These are phyloP conservation scores for Gossypium rotundifolium DNA, from an alignment of 345 rosid species.

Conservation along the genomic window DNA sequence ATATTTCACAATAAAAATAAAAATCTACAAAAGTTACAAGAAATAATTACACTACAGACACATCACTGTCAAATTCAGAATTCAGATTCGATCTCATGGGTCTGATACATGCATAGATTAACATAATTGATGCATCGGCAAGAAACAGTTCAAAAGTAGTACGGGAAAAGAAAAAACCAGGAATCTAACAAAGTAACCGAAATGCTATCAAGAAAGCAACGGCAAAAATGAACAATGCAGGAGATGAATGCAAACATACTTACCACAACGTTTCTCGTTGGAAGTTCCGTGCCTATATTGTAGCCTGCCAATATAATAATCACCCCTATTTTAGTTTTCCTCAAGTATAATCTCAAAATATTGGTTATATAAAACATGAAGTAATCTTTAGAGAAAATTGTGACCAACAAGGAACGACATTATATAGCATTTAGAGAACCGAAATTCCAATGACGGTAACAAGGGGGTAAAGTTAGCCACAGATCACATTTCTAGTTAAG, in stretches of 20 bases:
- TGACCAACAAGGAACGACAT: not conserved
- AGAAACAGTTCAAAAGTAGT: not conserved
- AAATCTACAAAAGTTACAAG: too few species aligned
- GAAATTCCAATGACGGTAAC: not conserved
- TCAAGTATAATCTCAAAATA: not conserved
- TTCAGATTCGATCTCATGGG: not conserved
- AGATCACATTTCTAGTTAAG: not conserved
- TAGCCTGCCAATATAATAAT: not conserved
- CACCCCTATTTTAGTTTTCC: not conserved
- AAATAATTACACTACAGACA: not conserved
- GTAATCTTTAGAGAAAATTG: not conserved
- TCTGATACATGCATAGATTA: not conserved
- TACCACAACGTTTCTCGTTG: not conserved
- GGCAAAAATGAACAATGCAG: not conserved
- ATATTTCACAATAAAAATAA: too few species aligned
- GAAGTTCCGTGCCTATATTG: not conserved
- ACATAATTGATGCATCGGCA: not conserved
- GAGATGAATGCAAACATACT: not conserved
- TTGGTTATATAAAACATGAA: not conserved
- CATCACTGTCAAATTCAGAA: not conserved
- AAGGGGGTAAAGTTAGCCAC: not conserved
- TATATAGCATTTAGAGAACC: not conserved
- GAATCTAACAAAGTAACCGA: not conserved
- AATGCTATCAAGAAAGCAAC: not conserved
- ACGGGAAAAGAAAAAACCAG: not conserved